phyloP scores from a whole-genome alignment of 257 asterid genomes.

The Fraxinus pennsylvanica region DNA sequence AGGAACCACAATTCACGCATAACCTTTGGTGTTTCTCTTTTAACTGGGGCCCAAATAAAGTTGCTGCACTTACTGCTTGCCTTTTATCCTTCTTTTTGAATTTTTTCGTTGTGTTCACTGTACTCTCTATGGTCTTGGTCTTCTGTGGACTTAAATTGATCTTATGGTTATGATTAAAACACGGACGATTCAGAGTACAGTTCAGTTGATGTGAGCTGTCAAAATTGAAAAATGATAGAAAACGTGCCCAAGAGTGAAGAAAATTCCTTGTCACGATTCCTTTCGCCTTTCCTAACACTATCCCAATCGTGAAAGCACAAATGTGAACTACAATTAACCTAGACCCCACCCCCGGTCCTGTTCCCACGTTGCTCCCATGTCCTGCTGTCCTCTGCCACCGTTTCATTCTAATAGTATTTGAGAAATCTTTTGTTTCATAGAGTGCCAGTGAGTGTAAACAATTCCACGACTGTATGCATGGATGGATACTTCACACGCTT shows the following conservation, averaged over 20 bases:
- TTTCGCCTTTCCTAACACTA: neutral
- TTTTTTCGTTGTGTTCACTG: neutral
- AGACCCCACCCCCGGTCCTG: neutral
- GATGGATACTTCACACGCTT: neutral
- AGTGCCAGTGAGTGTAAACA: neutral
- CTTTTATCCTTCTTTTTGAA: neutral
- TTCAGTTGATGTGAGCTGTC: neutral
- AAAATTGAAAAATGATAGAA: neutral
- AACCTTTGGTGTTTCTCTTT: neutral
- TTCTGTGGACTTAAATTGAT: neutral
- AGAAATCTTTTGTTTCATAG: neutral
- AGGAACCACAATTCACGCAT: neutral
- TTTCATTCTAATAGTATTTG: neutral
- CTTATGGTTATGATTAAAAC: neutral
- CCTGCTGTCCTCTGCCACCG: neutral
- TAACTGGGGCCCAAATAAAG: neutral
- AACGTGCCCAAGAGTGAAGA: neutral
- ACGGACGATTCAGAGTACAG: neutral
- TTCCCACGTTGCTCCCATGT: neutral
- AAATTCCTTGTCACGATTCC: neutral
- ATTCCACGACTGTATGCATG: neutral
- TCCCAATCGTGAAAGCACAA: neutral
- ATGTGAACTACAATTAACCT: neutral
- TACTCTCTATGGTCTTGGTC: constrained; percentile 1
- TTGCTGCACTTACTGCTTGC: neutral